Conservation (phyloP, 768 basidiomycete species). For the Tephrocybe sp. region DNA sequence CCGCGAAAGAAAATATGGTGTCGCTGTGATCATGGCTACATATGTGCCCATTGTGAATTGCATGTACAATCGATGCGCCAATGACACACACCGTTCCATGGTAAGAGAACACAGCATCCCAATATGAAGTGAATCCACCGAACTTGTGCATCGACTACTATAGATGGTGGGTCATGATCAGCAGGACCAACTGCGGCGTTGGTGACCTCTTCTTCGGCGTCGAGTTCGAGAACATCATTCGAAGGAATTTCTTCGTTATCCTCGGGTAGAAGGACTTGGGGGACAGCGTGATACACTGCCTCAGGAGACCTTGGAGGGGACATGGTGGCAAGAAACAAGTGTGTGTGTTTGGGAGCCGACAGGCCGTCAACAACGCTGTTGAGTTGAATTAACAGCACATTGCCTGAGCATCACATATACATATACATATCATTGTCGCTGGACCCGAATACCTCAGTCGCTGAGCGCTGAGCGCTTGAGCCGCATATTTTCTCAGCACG, state of each 20-base stretch:
- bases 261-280: constrained; percentile 34
- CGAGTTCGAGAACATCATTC: constrained; percentile 26
- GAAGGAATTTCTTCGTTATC: constrained; percentile 22
- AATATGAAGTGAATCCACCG: constrained; percentile 58
- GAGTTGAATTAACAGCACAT: no score
- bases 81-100: constrained; percentile 78
- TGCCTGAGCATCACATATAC: constrained; percentile 8
- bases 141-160: constrained; percentile 39
- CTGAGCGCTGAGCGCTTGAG: no score
- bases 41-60: not conserved
- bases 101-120: constrained; percentile 72
- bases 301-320: constrained; percentile 31
- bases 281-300: constrained; percentile 42
- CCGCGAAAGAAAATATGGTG: constrained; percentile 75
- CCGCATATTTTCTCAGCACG: no score
- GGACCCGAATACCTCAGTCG: no score
- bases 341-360: constrained; percentile 5
- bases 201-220: constrained; percentile 26
- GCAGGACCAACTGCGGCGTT: constrained; percentile 20
- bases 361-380: not conserved
- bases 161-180: constrained; percentile 26
- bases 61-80: not conserved
- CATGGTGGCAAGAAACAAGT: constrained; percentile 19
- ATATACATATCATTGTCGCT: no score
- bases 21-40: constrained; percentile 83